Conservation (phyloP, 1,284 basidiomycete species). For the Apiotrichum montevideense region DNA sequence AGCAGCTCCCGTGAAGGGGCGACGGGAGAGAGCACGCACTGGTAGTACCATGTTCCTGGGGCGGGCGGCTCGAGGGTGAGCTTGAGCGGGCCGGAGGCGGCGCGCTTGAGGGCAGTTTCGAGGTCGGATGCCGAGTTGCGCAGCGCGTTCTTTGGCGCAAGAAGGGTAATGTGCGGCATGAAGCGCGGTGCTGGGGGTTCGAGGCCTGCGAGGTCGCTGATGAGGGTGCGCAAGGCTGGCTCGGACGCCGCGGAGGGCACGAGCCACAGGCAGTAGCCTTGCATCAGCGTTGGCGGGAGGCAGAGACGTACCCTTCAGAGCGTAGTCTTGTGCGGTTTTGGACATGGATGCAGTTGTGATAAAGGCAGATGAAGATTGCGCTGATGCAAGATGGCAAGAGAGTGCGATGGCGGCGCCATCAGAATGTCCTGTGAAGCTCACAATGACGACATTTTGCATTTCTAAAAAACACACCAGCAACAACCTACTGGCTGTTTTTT, state of each 20-base stretch:
- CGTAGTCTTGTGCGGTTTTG: conserved; percentile 3
- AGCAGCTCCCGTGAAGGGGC: conserved; percentile 7
- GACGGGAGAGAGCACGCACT: conserved; percentile 34
- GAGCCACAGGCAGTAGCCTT: conserved; percentile 25
- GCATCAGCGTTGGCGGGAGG: background rate
- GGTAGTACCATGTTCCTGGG: conserved; percentile 24
- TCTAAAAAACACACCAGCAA: too few species aligned
- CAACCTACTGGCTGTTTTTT: too few species aligned
- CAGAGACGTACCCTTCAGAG: conserved; percentile 1
- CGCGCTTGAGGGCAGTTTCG: background rate
- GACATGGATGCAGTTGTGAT: background rate
- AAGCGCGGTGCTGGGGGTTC: conserved; percentile 21
- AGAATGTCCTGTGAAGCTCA: too few species aligned
- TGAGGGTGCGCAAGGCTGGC: conserved; percentile 8
- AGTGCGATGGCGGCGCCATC: too few species aligned
- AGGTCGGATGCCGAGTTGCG: background rate
- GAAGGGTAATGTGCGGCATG: conserved; percentile 33
- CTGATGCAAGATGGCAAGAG: background rate
- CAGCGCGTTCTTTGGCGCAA: conserved; percentile 15
- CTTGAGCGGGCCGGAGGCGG: background rate
- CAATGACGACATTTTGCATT: background rate
- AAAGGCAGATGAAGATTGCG: background rate
- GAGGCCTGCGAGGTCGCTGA: conserved; percentile 16
- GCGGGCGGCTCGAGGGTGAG: conserved; percentile 1
- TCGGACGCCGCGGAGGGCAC: conserved; percentile 5